Base-by-base conservation (phyloP, 306 rosid species). In the Cucurbita argyrosperma region DNA sequence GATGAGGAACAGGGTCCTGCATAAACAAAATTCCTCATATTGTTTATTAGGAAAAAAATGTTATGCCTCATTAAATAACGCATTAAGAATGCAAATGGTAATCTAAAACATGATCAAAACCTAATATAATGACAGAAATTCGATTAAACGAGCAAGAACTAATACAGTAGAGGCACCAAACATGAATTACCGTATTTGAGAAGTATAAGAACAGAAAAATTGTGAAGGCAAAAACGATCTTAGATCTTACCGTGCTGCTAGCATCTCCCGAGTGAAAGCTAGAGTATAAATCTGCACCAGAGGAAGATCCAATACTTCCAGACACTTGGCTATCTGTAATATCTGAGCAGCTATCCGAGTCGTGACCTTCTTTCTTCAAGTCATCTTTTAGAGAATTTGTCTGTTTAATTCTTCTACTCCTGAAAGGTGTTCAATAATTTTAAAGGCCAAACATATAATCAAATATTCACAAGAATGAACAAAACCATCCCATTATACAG, bases 231-330 rank as follows among this genome's bases (percentile, higher is more conserved):
- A 63, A 19, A 19, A 74, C 45, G 53, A 74, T 69, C 76, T 56
- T 78, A 80, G 53, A 74, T 69, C 76, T 56, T 78, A 80, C 90
- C 80, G 72, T 71, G 76, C 86, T 86, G 78, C 79, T 80, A 71
- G 68, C 76, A 50, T 84, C 86, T 74, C 88, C 88, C 1, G 86
- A 80, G 54, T 73, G 78, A 5, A 82, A 78, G 60, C 64, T 82
- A 76, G 86, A 84, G 77, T 66, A 78, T 64, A 82, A 76, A 71
- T 84, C 82, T 74, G 67, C 85, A 18, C 81, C 62, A 58, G 86
- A 82, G 60, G 85, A 86, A 58, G 84, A 79, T 75, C 63, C 80
- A 11, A 65, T 19, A 66, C 90, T 86, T 71, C 63, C 68, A 40
- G 69, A 79, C 59, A 60, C 51, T 60, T 82, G 71, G 71, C 75